Evolutionary conservation across 2,329 filamentous ascomycete genomes (phyloP).

Genomic region (Xenoacremonium recifei): DNA sequence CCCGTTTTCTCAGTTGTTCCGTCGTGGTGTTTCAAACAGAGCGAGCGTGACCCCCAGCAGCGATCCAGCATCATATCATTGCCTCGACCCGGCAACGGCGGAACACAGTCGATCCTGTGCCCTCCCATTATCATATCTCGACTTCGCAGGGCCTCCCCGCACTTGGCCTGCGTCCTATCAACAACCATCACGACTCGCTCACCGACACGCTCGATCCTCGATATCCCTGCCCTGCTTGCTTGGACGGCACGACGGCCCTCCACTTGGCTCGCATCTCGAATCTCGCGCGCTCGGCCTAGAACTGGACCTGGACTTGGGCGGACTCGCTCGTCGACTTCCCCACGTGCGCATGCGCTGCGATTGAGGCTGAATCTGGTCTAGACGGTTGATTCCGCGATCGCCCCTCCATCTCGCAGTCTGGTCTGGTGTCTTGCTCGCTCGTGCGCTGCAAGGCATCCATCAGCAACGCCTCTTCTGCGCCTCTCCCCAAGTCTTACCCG

Average conservation of each 20-base stretch:
- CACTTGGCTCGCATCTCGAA: too few species aligned
- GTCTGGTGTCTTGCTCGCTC: too few species aligned
- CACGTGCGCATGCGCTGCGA: conserved; percentile 25
- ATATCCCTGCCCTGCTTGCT: conserved; percentile 10
- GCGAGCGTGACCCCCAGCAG: too few species aligned
- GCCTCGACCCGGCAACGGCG: neutral
- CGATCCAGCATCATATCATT: too few species aligned
- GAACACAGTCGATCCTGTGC: neutral
- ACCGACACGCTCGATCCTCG: conserved; percentile 7
- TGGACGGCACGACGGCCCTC: too few species aligned
- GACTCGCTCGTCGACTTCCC: too few species aligned
- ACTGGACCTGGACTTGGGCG: too few species aligned
- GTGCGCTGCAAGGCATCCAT: conserved; percentile 15
- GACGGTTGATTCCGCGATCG: conserved; percentile 16
- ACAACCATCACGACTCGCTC: conserved; percentile 1
- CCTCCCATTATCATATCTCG: neutral
- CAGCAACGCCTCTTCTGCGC: conserved; percentile 25
- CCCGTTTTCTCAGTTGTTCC: too few species aligned
- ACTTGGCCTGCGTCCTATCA: neutral
- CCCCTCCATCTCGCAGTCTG: conserved; percentile 1
- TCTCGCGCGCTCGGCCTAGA: too few species aligned
- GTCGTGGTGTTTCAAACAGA: too few species aligned
- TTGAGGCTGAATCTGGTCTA: conserved; percentile 30
- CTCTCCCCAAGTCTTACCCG: too few species aligned
- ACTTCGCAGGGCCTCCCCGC: neutral